These are phyloP conservation scores for Saccharomyces hybrid DNA, from an alignment of 1,139 yeast species.

Conservation along the genomic window DNA sequence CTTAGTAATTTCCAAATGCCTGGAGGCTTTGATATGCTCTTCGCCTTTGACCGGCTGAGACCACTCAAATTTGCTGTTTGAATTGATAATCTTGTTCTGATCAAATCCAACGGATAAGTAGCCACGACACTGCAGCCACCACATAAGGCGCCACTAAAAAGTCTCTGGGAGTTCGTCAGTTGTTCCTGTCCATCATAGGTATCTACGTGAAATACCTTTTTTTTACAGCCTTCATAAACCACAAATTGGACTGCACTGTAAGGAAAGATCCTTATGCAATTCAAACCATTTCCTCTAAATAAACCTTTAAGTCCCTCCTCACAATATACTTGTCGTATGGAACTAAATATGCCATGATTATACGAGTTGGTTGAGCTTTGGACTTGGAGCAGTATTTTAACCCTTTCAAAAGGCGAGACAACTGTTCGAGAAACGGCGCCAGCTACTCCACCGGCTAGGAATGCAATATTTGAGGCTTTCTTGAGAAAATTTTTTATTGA, in stretches of 20 bases:
- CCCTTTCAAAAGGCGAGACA: conserved; percentile 92
- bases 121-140: conserved; percentile 76
- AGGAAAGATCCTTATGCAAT: conserved; percentile 85
- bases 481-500: conserved; percentile 34
- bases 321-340: conserved; percentile 68
- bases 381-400: conserved; percentile 82
- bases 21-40: conserved; percentile 44
- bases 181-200: conserved; percentile 33
- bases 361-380: conserved; percentile 58
- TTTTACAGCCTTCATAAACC: conserved; percentile 69
- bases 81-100: conserved; percentile 80
- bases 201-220: conserved; percentile 35
- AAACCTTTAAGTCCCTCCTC: conserved; percentile 90
- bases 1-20: conserved; percentile 55
- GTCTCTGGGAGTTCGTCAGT: conserved; percentile 49
- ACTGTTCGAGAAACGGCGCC: conserved; percentile 92
- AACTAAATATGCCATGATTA: conserved; percentile 66
- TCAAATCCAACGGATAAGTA: conserved; percentile 88
- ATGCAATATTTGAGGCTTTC: conserved; percentile 52
- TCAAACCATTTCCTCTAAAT: conserved; percentile 83
- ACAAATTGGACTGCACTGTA: conserved; percentile 93
- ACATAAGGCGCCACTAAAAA: conserved; percentile 72
- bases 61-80: conserved; percentile 74
- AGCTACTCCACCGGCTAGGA: conserved; percentile 72
- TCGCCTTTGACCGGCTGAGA: conserved; percentile 40